A percentile compares a stretch with the other conserved stretches of the same genome.
These are phyloP conservation scores for Globisporangium uncinulatum DNA, from an alignment of 352 stramenopile genomes.

Conservation along the genomic window DNA sequence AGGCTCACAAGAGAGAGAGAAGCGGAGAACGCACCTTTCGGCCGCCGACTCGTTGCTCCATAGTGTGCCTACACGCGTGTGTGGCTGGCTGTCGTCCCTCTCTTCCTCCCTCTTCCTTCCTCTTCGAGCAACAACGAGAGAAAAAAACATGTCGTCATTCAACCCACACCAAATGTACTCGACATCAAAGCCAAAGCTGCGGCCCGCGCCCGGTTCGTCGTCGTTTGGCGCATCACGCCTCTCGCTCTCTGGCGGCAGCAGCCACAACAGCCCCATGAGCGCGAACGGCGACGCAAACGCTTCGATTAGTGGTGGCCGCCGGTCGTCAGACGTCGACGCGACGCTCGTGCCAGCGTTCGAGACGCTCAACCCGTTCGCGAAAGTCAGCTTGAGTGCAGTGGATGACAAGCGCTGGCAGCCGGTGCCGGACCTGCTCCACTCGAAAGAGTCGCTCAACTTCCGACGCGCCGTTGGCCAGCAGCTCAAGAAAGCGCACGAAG, in stretches of 20 bases:
- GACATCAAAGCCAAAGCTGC: background rate
- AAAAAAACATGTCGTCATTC: constrained; percentile 21
- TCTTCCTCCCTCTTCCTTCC: too few relatives aligned
- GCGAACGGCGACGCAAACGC: constrained; percentile 10
- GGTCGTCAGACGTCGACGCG: constrained; percentile 30
- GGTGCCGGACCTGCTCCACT: constrained; percentile 65
- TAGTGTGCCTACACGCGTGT: too few relatives aligned
- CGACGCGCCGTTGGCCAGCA: constrained; percentile 66
- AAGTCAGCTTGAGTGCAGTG: constrained; percentile 28
- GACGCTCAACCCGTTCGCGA: constrained; percentile 72
- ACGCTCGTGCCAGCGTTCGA: constrained; percentile 63
- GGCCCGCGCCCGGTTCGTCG: background rate
- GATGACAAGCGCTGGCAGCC: constrained; percentile 74
- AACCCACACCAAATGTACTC: constrained; percentile 12
- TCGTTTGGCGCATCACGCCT: background rate
- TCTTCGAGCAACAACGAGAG: too few relatives aligned
- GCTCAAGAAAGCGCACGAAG: constrained; percentile 70
- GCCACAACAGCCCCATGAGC: constrained; percentile 6
- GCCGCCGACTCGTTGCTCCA: too few relatives aligned
- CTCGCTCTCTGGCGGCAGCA: constrained; percentile 3
- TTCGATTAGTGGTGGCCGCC: constrained; percentile 1
- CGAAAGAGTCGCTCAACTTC: constrained; percentile 80
- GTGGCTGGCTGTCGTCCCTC: too few relatives aligned
- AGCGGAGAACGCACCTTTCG: too few relatives aligned
- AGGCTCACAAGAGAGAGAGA: too few relatives aligned